phyloP scores from a whole-genome alignment of 139 green algal genomes.

The Tetratostichococcus sp. region DNA sequence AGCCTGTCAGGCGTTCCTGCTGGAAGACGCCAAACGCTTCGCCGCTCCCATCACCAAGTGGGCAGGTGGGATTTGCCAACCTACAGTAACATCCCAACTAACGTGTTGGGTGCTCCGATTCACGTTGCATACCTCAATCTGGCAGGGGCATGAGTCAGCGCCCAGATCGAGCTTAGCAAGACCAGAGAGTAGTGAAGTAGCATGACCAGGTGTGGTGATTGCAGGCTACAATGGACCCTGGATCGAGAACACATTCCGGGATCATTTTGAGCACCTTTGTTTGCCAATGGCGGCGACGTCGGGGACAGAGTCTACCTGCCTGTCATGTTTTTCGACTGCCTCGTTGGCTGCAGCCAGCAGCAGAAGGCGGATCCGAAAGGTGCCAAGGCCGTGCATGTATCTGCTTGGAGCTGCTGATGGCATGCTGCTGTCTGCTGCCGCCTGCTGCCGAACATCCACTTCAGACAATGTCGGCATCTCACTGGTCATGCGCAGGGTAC shows the following conservation, averaged over 20 bases:
- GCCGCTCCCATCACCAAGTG: neutral
- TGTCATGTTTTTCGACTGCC: neutral
- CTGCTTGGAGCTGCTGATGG: too few species aligned
- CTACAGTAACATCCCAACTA: too few species aligned
- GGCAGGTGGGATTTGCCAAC: neutral
- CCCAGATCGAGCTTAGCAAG: too few species aligned
- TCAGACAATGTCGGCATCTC: too few species aligned
- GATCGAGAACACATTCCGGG: neutral
- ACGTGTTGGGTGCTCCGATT: too few species aligned
- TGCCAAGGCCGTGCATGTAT: neutral
- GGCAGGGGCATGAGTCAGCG: too few species aligned
- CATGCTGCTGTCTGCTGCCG: too few species aligned
- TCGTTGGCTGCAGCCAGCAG: neutral
- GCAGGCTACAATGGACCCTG: neutral
- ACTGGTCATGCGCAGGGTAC: too few species aligned
- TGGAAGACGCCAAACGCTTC: neutral
- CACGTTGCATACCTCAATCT: too few species aligned
- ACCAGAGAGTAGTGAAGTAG: too few species aligned
- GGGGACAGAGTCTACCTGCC: neutral
- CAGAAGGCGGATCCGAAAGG: neutral
- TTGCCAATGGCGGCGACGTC: neutral
- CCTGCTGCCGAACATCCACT: too few species aligned
- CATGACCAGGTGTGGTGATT: neutral
- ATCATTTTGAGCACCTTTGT: neutral
- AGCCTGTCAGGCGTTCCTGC: neutral